Conservation (phyloP, 2,329 filamentous ascomycete genomes). For the Penicillium sp. region DNA sequence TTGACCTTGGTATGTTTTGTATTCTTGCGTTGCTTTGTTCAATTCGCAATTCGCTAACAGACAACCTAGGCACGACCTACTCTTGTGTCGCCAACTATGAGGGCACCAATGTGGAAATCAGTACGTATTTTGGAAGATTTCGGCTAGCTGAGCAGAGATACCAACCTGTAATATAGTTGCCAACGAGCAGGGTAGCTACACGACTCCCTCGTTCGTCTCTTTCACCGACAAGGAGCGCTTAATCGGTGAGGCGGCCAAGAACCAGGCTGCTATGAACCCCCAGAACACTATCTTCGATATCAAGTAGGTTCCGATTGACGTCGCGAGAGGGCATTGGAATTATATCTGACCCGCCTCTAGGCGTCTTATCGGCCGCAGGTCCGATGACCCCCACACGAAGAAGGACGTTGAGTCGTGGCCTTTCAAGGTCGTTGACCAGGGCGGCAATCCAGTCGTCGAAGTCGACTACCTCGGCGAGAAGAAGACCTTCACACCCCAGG, state of each 20-base stretch:
- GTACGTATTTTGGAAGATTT: conserved; percentile 53
- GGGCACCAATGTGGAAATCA: conserved; percentile 99
- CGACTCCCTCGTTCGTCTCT: conserved; percentile 97
- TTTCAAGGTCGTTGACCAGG: conserved; percentile 95
- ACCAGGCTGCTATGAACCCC: conserved; percentile 99
- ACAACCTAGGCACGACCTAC: conserved; percentile 87
- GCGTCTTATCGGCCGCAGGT: conserved; percentile 96
- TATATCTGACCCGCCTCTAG: conserved; percentile 50
- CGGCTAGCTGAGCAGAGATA: not conserved
- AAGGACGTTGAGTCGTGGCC: conserved; percentile 99
- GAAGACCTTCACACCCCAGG: conserved; percentile 96
- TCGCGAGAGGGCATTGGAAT: conserved; percentile 9
- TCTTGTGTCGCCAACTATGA: conserved; percentile 99
- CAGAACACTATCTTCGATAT: conserved; percentile 98
- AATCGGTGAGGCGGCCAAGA: conserved; percentile 99
- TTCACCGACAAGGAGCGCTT: conserved; percentile 99
- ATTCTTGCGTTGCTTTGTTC: conserved; percentile 9
- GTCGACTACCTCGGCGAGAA: conserved; percentile 94
- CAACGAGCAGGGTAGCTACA: conserved; percentile 99
- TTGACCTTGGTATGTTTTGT: conserved; percentile 85
- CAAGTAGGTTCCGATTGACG: conserved; percentile 68
- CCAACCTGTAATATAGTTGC: conserved; percentile 62
- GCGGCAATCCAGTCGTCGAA: conserved; percentile 87
- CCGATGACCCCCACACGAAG: conserved; percentile 95
- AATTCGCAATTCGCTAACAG: conserved; percentile 26